Conservation (phyloP, 345 rosid genomes). For the Aquilaria sinensis region DNA sequence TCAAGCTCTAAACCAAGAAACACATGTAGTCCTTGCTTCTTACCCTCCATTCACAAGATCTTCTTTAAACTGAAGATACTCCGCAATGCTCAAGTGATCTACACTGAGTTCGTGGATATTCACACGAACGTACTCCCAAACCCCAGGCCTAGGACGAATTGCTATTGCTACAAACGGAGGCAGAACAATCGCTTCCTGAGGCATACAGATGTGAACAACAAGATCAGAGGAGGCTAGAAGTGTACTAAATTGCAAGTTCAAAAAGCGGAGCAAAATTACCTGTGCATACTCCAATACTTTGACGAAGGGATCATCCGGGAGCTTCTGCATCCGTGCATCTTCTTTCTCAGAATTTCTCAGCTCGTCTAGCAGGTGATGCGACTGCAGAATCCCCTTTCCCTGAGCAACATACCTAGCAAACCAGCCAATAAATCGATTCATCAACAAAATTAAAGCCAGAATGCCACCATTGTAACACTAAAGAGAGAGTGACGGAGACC, state of each 20-base stretch:
- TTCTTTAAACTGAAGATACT: slow-evolving; percentile 88
- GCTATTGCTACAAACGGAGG: slow-evolving; percentile 95
- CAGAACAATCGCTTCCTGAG: slow-evolving; percentile 85
- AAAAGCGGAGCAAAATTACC: no score
- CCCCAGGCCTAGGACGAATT: slow-evolving; percentile 96
- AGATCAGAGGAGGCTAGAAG: no score
- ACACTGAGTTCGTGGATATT: slow-evolving; percentile 78
- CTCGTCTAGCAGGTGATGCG: slow-evolving; percentile 85
- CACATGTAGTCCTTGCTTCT: slow-evolving; percentile 11
- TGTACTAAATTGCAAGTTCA: no score
- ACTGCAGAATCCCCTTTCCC: slow-evolving; percentile 86
- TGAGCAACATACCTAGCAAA: slow-evolving; percentile 75
- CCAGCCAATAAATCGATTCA: neutral
- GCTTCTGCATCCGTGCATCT: slow-evolving; percentile 53
- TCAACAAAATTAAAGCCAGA: no score
- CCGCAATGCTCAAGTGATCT: slow-evolving; percentile 74
- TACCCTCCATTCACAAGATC: slow-evolving; percentile 78
- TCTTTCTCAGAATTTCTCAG: slow-evolving; percentile 54
- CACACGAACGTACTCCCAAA: slow-evolving; percentile 97
- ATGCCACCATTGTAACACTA: no score
- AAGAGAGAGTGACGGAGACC: slow-evolving; percentile 30
- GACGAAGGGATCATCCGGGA: no score
- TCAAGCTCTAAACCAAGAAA: no score
- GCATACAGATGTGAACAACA: neutral
- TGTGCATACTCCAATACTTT: no score